A percentile compares a stretch with the other conserved stretches of the same genome.
Conservation (phyloP, 352 stramenopile species). For the Globisporangium radiosum region DNA sequence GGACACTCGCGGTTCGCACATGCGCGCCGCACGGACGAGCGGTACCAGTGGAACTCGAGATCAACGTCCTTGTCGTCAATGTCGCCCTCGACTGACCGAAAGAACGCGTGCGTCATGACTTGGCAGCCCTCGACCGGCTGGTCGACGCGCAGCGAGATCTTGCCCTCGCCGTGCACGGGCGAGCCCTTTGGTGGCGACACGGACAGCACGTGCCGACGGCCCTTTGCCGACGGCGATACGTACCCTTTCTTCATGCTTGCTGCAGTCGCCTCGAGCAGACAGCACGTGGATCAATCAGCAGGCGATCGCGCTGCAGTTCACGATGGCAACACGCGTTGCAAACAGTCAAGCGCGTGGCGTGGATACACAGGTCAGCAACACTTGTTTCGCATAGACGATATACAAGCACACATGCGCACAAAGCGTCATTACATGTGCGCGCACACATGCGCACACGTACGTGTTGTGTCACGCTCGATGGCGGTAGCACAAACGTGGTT, state of each 20-base stretch:
- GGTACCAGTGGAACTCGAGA: slow-evolving; percentile 66
- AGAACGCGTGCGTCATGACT: slow-evolving; percentile 77
- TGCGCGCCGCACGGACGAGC: slow-evolving; percentile 41
- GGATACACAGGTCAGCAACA: too few relatives aligned
- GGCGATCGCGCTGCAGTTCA: too few relatives aligned
- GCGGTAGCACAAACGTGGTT: too few relatives aligned
- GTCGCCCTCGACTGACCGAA: slow-evolving; percentile 56
- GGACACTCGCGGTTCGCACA: slow-evolving; percentile 60
- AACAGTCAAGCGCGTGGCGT: too few relatives aligned
- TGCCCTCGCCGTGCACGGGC: slow-evolving; percentile 53
- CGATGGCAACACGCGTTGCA: too few relatives aligned
- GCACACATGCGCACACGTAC: too few relatives aligned
- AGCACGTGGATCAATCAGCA: too few relatives aligned
- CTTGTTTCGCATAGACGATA: too few relatives aligned
- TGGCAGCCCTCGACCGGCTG: slow-evolving; percentile 62
- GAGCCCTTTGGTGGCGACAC: slow-evolving; percentile 46
- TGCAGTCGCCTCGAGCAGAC: too few relatives aligned
- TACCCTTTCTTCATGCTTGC: slow-evolving; percentile 25
- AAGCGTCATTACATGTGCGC: too few relatives aligned
- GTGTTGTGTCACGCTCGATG: too few relatives aligned
- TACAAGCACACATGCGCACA: too few relatives aligned
- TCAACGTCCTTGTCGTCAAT: slow-evolving; percentile 69
- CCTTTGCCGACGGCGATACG: slow-evolving; percentile 21
- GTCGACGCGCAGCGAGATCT: slow-evolving; percentile 71
- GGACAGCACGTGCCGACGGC: slow-evolving; percentile 11